phyloP scores from a whole-genome alignment of 352 stramenopile species.

The Phytophthora europaea region DNA sequence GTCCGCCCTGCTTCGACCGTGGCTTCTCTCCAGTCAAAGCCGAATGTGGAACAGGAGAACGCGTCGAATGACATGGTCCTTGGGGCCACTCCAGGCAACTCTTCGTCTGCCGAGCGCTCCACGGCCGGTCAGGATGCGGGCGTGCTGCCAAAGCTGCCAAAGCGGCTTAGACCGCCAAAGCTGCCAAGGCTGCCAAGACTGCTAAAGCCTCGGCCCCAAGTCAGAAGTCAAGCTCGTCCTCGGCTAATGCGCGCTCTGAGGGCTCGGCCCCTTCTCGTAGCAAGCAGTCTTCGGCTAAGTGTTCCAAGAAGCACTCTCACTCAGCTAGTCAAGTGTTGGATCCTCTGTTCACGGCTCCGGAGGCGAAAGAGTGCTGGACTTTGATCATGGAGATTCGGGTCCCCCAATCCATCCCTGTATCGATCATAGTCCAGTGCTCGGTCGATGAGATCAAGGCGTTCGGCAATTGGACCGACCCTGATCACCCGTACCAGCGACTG shows the following conservation, averaged over 20 bases:
- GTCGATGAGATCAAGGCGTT: neutral
- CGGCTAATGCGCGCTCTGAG: too few relatives aligned
- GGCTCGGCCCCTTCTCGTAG: neutral
- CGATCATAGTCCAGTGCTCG: neutral
- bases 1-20: too few relatives aligned
- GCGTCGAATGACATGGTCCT: neutral
- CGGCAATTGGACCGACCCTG: neutral
- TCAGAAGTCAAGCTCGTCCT: too few relatives aligned
- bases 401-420: neutral
- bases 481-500: neutral
- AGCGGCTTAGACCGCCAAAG: too few relatives aligned
- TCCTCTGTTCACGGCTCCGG: neutral
- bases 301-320: neutral
- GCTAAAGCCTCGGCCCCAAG: too few relatives aligned
- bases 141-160: too few relatives aligned
- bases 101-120: too few relatives aligned
- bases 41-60: neutral
- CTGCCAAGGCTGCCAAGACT: too few relatives aligned
- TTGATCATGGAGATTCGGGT: neutral
- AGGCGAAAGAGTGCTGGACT: neutral
- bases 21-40: neutral
- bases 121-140: too few relatives aligned
- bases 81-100: too few relatives aligned
- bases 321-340: neutral
- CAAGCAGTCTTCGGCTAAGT: neutral